Evolutionary conservation across 257 asterid species (phyloP).

Genomic region (Vinca minor): DNA sequence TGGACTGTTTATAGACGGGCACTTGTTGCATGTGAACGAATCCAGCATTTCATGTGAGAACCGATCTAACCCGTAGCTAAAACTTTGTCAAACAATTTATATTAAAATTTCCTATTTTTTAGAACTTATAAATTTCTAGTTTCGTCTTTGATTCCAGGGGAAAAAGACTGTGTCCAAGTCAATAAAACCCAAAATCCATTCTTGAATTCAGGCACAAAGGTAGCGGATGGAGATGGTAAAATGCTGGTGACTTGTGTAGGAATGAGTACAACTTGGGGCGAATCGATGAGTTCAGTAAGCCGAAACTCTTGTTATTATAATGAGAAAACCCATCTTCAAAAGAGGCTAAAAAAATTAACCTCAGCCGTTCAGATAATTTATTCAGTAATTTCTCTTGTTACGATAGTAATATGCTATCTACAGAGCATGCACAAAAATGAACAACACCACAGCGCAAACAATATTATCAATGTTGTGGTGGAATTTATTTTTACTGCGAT

Average conservation of each 20-base stretch:
- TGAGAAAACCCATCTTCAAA: slow-evolving; percentile 46
- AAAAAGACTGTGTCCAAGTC: slow-evolving; percentile 29
- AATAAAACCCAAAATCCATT: slow-evolving; percentile 27
- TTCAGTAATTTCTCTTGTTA: slow-evolving; percentile 35
- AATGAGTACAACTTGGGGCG: slow-evolving; percentile 44
- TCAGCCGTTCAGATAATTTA: slow-evolving; percentile 40
- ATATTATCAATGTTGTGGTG: slow-evolving; percentile 36
- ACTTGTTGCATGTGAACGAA: slow-evolving; percentile 27
- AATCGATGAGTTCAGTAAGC: slow-evolving; percentile 40
- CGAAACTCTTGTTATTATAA: slow-evolving; percentile 14
- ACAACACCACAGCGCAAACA: slow-evolving; percentile 28
- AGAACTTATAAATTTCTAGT: no score
- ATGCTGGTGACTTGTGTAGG: slow-evolving; percentile 43
- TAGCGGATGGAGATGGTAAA: slow-evolving; percentile 35
- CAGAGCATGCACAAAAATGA: slow-evolving; percentile 29
- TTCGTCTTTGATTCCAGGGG: no score
- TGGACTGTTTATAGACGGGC: slow-evolving; percentile 35
- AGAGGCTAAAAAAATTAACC: slow-evolving; percentile 35
- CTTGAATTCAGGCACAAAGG: slow-evolving; percentile 34
- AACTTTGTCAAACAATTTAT: no score
- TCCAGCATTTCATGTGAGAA: no score
- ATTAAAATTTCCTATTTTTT: no score
- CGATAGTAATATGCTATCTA: slow-evolving; percentile 34
- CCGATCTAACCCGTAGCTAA: no score
- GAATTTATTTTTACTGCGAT: slow-evolving; percentile 35